Percentiles rank a stretch among this genome's conserved stretches.
phyloP scores from a whole-genome alignment of 2,329 filamentous ascomycete genomes.

The Leptographium wingfieldii region DNA sequence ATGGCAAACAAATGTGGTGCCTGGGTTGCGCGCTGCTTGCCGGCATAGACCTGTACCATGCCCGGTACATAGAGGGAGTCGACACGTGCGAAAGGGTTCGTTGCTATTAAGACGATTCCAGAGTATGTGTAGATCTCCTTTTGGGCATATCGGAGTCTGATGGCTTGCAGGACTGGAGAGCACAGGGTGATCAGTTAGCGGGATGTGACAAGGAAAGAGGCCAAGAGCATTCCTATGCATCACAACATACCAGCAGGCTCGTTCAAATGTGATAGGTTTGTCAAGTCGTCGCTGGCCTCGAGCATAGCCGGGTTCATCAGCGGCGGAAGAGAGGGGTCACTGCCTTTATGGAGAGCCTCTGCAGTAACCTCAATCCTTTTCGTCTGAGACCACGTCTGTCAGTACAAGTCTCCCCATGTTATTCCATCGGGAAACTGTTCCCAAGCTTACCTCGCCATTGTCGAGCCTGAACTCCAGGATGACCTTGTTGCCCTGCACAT shows the following conservation, averaged over 20 bases:
- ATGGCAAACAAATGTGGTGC: slow-evolving; percentile 98
- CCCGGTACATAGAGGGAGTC: slow-evolving; percentile 97
- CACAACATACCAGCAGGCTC: slow-evolving; percentile 73
- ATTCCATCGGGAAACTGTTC: not conserved
- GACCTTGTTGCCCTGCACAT: slow-evolving; percentile 72
- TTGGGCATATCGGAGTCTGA: slow-evolving; percentile 90
- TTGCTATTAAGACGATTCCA: slow-evolving; percentile 95
- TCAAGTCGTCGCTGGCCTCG: slow-evolving; percentile 95
- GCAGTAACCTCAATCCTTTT: slow-evolving; percentile 68
- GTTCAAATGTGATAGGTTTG: slow-evolving; percentile 94
- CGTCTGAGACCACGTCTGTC: slow-evolving; percentile 35
- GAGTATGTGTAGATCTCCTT: slow-evolving; percentile 99
- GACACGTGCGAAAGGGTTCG: slow-evolving; percentile 93
- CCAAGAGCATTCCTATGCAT: not conserved
- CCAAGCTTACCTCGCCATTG: slow-evolving; percentile 67
- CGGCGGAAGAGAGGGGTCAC: slow-evolving; percentile 69
- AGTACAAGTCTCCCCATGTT: not conserved
- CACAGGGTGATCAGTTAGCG: not conserved
- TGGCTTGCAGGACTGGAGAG: slow-evolving; percentile 75
- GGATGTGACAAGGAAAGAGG: slow-evolving; percentile 1
- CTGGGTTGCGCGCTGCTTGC: slow-evolving; percentile 90
- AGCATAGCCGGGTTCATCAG: slow-evolving; percentile 98
- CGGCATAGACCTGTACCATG: slow-evolving; percentile 99
- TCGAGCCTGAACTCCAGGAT: slow-evolving; percentile 78
- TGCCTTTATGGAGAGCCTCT: slow-evolving; percentile 63